Evolutionary conservation across 352 stramenopile species (phyloP), one percentile per base, ranked within the genome.

Genomic region (Elongisporangium anandrum): DNA sequence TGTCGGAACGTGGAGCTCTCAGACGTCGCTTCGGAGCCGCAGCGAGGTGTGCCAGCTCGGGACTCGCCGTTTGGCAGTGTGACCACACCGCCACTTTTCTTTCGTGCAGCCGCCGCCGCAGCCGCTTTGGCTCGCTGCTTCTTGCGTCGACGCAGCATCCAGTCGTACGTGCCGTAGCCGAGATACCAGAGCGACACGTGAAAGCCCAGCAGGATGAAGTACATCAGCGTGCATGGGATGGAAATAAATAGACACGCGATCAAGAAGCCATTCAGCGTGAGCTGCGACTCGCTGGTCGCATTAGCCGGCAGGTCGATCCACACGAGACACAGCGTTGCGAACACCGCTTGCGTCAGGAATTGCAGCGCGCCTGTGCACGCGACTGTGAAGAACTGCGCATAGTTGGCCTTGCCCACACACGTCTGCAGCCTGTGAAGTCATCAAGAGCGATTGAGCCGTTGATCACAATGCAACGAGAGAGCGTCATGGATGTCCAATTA

Each of bases 321-420:
- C 56, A 75, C 58, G 41, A 90, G 57, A 54, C 75, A 81, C 34
- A 81, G 41, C 13, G 60, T 64, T 13, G 73, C 68, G 52, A 82
- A 92, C 19, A 78, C 45, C 7, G 77, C 72, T 49, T 94, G 85
- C 39, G 79, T 57, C 20, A 90, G 54, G 51, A 92, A 92, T 56
- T 94, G 82, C 20, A 90, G 19, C 1, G 73, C 78, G 15, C 78
- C 80, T 2, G 77, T 83, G 59, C 76, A 77, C 0, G 86, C 86
- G 57, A 95, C 83, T 20, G 79, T 92, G 62, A 94, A 94, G 60
- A 95, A 95, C 52, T 94, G 84, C n/a, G 72, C 82, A 52, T 95
- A 95, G 55, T 95, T 95, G 41, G 72, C 65, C 59, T 82, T 81
- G 45, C 84, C 86, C 21, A 95, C 82, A 53, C 86, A 95, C 4